Conservation (phyloP, 2,329 filamentous ascomycete species). For the Aspergillus phoenicis region DNA sequence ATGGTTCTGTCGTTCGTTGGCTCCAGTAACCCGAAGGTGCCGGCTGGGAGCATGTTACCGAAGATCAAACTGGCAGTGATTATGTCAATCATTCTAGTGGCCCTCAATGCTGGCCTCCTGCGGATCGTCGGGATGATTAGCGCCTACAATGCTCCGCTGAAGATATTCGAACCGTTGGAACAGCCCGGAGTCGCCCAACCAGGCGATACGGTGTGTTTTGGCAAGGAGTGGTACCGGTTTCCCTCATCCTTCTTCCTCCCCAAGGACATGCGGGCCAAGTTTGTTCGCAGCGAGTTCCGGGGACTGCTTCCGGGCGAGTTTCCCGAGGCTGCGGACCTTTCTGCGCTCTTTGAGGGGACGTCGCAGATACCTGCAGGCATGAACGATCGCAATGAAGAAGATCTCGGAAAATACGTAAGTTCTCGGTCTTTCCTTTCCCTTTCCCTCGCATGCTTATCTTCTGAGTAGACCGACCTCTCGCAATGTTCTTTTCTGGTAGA, state of each 20-base stretch:
- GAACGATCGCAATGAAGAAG: slow-evolving; percentile 90
- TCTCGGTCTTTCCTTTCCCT: neutral
- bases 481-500: slow-evolving; percentile 85
- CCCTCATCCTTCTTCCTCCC: slow-evolving; percentile 91
- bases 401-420: slow-evolving; percentile 79
- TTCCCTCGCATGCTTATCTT: slow-evolving; percentile 13
- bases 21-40: slow-evolving; percentile 64
- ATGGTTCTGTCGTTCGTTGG: slow-evolving; percentile 76
- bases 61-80: slow-evolving; percentile 71
- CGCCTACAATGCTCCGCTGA: slow-evolving; percentile 81
- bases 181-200: slow-evolving; percentile 55
- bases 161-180: slow-evolving; percentile 55
- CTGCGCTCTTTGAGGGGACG: slow-evolving; percentile 78
- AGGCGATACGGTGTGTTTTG: slow-evolving; percentile 79
- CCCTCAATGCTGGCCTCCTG: slow-evolving; percentile 67
- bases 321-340: slow-evolving; percentile 68
- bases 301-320: slow-evolving; percentile 92
- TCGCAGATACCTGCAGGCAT: slow-evolving; percentile 81
- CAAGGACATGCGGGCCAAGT: slow-evolving; percentile 79
- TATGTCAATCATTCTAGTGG: slow-evolving; percentile 61
- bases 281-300: slow-evolving; percentile 85
- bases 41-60: slow-evolving; percentile 72
- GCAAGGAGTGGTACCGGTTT: slow-evolving; percentile 98
- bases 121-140: slow-evolving; percentile 76
- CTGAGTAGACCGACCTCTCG: slow-evolving; percentile 63